Base-by-base conservation (phyloP, 257 asterid genomes). In the Salvia splendens region DNA sequence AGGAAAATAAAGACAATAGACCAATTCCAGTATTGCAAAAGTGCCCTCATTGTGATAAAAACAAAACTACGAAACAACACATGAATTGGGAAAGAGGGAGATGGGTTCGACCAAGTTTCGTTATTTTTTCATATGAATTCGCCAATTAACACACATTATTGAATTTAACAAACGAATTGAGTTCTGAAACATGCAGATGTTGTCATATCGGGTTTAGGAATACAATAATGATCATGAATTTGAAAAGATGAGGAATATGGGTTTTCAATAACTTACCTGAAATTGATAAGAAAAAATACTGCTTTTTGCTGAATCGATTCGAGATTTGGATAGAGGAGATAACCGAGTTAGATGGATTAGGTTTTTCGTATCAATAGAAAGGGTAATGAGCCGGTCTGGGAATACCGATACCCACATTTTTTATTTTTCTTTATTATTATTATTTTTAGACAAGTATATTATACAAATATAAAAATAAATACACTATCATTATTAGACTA, bases 271-370 rank as follows among this genome's bases (percentile, higher is more conserved):
- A 69, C 89, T 83, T 81, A 87, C 95, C 72, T 71, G 79, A 72
- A 65, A 59, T 79, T 76, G 86, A 69, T 74, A 59, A 12, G 77
- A 54, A 63, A 67, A 64, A 55, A 15, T 20, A 61, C 32, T 8
- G 65, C 36, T 14, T 45, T 63, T 53, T 5, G 66, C 16, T 65
- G 65, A 72, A 64, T 56, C 79, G 79, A 72, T 53, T 77, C 83
- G 82, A 64, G 79, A 69, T 71, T 53, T 53, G 52, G 70, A 58
- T 60, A 43, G 53, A 40, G 65, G 56, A 54, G 20, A 67, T 75
- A 72, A 77, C 90, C 88, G 91, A 87, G 86, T 74, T 77, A 72
- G 45, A 69, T 60, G 67, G 71, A 69, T 65, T 74, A 71, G 80
- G 77, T 70, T 68, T 69, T 74, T 11, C n/a, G 11, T 8, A 43